These are phyloP conservation scores for Solanum chiquidenum DNA, from an alignment of 257 asterid genomes.

Conservation along the genomic window DNA sequence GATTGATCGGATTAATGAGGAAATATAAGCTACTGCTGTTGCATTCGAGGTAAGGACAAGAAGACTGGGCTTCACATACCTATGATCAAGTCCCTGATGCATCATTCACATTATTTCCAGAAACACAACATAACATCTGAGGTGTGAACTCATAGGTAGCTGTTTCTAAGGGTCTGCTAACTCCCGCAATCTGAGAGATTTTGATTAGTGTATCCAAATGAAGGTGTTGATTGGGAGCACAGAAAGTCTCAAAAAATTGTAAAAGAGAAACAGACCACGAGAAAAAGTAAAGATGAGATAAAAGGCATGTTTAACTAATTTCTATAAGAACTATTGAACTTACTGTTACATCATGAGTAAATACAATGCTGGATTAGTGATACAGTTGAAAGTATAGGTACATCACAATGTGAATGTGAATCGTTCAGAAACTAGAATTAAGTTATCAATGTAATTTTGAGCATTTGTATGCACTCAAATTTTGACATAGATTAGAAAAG, in stretches of 20 bases:
- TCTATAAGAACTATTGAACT: neutral
- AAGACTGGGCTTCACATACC: neutral
- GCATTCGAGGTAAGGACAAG: neutral
- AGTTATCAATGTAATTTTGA: neutral
- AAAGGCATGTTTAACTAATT: neutral
- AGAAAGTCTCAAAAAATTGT: neutral
- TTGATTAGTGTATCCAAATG: neutral
- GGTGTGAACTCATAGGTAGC: neutral
- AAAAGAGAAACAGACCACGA: neutral
- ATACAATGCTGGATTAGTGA: neutral
- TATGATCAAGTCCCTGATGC: neutral
- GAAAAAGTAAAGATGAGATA: neutral
- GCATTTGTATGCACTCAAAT: neutral
- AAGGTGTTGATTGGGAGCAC: neutral
- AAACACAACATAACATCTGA: neutral
- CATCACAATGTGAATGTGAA: neutral
- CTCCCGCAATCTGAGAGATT: neutral
- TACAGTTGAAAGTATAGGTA: neutral
- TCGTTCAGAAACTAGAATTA: neutral
- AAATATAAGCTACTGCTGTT: neutral
- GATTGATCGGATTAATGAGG: neutral
- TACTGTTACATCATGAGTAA: neutral
- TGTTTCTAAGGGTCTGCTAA: neutral
- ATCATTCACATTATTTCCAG: neutral
- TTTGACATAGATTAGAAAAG: neutral